Evolutionary conservation across 1,284 basidiomycete species (phyloP), one percentile per base, ranked within the genome.

Genomic region (Inonotus obliquus): DNA sequence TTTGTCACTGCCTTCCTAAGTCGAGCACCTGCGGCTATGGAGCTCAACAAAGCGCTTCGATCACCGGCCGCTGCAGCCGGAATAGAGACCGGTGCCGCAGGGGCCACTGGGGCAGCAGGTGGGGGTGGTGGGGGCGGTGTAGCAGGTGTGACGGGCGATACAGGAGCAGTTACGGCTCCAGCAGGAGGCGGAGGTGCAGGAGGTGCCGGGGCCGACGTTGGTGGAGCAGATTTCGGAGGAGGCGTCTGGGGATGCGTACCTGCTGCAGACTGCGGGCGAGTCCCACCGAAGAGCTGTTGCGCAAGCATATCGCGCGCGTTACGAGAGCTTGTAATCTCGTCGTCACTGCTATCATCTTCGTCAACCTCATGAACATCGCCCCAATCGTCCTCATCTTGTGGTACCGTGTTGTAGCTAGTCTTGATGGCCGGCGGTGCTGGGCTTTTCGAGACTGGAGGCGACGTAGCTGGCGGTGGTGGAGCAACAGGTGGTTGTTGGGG

Each of bases 1-100:
- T 89, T 84, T 1, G 96, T 98, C 65, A 86, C 81, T 0, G 93
- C 76, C 74, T 94, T 94, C 62, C 82, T 83, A 64, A 99, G 77
- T 65, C 77, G 82, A 39, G 83, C 75, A 1, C 96, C 96, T 5
- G 86, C 83, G 70, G 93, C 88, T 67, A 99, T 99, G 14, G 92
- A 87, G 13, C 79, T 77, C 63, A 99, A 75, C 29, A 99, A 77
- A 0, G 91, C 93, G 63, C 80, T 77, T 29, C 86, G 81, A 70
- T 86, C 85, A 4, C 79, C 81, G 7, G 81, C 71, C 0, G 74
- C 73, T 5, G 72, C 71, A 14, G 73, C 68, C 6, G 69, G 64
- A 1, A 72, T 69, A 32, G 78, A 73, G 2, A 78, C 69, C 17
- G 78, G 71, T 4, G 78, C 67, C 4, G 74, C 64, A 7, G 75